Evolutionary conservation across 116 monocot species (phyloP).

Genomic region (Iris pallida): DNA sequence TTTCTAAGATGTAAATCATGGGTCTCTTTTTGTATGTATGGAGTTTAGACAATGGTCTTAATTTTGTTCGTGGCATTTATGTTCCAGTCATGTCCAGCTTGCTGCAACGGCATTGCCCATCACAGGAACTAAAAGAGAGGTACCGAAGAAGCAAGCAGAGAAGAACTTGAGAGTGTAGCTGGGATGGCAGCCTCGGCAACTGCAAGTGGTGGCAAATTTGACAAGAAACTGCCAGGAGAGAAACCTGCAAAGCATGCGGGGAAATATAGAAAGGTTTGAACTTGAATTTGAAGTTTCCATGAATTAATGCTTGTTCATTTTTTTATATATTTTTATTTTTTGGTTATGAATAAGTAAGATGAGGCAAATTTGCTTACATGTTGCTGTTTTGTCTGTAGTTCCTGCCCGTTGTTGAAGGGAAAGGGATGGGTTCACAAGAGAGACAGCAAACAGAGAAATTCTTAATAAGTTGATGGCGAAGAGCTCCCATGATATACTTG

Average conservation of each 20-base stretch:
- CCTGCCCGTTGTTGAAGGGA: constrained; percentile 86
- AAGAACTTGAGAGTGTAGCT: constrained; percentile 77
- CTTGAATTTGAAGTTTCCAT: neutral
- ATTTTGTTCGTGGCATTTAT: too few species aligned
- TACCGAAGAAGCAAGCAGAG: constrained; percentile 69
- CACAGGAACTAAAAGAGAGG: constrained; percentile 52
- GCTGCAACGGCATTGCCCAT: constrained; percentile 85
- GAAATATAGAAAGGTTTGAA: constrained; percentile 71
- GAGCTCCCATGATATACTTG: constrained; percentile 65
- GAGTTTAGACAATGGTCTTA: too few species aligned
- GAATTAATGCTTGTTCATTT: neutral
- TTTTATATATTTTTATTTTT: neutral
- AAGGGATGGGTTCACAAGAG: constrained; percentile 72
- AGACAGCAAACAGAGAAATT: constrained; percentile 81
- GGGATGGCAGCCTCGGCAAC: constrained; percentile 85
- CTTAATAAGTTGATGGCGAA: constrained; percentile 67
- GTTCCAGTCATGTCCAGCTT: constrained; percentile 81
- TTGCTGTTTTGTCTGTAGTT: constrained; percentile 39
- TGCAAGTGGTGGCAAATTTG: constrained; percentile 90
- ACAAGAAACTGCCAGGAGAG: constrained; percentile 86
- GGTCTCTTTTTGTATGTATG: too few species aligned
- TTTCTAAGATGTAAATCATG: too few species aligned
- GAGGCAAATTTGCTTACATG: neutral
- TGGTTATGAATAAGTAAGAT: neutral
- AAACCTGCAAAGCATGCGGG: constrained; percentile 83